Conservation (phyloP, 2,329 filamentous ascomycete species). For the Arachnomyces sp. region DNA sequence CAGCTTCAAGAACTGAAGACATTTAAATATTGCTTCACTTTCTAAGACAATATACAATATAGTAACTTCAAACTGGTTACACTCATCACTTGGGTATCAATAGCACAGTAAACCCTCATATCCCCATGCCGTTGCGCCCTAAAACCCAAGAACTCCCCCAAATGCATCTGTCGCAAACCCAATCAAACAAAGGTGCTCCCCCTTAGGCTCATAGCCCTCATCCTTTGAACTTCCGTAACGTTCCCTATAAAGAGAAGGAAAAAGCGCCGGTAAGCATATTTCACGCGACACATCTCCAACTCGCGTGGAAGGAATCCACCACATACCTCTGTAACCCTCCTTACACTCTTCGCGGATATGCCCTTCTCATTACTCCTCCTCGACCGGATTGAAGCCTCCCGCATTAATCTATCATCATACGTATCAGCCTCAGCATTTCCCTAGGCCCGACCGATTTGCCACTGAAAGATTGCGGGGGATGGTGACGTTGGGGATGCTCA, state of each 20-base stretch:
- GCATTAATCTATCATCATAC: conserved; percentile 53
- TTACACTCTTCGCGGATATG: conserved; percentile 66
- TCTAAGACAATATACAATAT: too few species aligned
- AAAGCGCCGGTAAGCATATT: background rate
- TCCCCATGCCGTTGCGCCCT: too few species aligned
- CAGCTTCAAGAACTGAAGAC: too few species aligned
- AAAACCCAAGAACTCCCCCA: too few species aligned
- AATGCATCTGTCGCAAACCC: background rate
- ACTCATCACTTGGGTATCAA: too few species aligned
- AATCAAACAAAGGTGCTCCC: too few species aligned
- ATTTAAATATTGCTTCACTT: too few species aligned
- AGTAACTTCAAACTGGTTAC: too few species aligned
- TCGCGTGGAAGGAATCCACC: conserved; percentile 3
- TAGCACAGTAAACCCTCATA: too few species aligned
- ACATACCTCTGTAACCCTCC: conserved; percentile 66
- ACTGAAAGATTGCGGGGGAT: background rate
- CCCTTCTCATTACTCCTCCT: conserved; percentile 65
- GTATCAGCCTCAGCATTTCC: conserved; percentile 2
- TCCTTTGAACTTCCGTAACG: conserved; percentile 60
- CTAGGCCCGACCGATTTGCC: background rate
- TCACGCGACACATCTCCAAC: background rate
- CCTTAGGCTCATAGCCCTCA: conserved; percentile 35
- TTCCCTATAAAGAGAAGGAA: conserved; percentile 40
- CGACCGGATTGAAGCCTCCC: conserved; percentile 68
- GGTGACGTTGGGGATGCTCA: conserved; percentile 26